A percentile compares a stretch with the other conserved stretches of the same genome.
Conservation (phyloP, 192 early-diverging fungal genomes). For the Coemansia sp. region DNA sequence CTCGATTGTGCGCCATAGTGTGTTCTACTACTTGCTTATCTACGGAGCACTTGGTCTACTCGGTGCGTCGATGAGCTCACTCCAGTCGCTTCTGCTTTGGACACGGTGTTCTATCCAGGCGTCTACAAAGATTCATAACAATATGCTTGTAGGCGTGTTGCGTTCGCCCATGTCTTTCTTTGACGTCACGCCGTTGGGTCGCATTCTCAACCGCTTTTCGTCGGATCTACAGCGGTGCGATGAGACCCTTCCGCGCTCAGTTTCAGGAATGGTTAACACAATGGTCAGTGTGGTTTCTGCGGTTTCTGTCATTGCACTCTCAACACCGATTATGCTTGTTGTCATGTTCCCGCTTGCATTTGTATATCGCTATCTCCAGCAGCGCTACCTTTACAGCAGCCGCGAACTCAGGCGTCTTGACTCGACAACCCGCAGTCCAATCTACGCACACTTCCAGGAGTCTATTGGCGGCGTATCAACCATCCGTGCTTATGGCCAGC, state of each 20-base stretch:
- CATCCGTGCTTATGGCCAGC: no score
- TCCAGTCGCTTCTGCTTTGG: constrained; percentile 82
- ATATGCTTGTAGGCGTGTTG: constrained; percentile 63
- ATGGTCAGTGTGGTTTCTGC: constrained; percentile 56
- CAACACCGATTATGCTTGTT: constrained; percentile 68
- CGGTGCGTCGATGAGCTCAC: constrained; percentile 66
- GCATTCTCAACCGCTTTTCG: constrained; percentile 75
- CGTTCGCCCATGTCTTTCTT: constrained; percentile 76
- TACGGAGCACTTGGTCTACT: constrained; percentile 80
- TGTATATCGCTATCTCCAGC: constrained; percentile 71
- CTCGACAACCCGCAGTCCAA: constrained; percentile 73
- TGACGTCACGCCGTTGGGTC: constrained; percentile 72
- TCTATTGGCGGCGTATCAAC: constrained; percentile 72
- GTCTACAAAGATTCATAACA: constrained; percentile 60
- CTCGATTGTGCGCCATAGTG: constrained; percentile 37
- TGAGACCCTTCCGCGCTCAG: constrained; percentile 59
- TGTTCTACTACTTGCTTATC: constrained; percentile 65
- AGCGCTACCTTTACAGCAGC: constrained; percentile 55
- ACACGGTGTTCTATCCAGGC: constrained; percentile 77
- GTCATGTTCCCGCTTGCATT: constrained; percentile 73
- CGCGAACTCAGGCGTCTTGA: constrained; percentile 71
- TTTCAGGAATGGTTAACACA: constrained; percentile 62
- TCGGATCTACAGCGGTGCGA: constrained; percentile 65
- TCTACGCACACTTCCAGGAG: constrained; percentile 84
- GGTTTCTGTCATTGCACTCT: constrained; percentile 56